Evolutionary conservation across 2,329 filamentous ascomycete species (phyloP).

Genomic region (Aspergillus sp.): DNA sequence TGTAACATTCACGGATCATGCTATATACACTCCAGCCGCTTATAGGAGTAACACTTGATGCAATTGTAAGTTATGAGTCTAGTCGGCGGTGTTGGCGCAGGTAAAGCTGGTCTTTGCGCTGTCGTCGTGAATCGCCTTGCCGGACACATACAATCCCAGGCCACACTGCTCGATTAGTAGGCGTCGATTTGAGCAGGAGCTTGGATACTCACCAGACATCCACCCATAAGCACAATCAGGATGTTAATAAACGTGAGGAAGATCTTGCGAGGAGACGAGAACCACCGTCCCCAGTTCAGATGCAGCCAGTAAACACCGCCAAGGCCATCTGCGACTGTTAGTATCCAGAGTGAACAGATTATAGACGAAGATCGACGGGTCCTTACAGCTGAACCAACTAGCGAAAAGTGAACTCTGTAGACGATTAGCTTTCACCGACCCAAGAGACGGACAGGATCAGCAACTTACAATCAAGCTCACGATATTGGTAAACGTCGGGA

Average conservation of each 20-base stretch:
- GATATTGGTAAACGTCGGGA: conserved; percentile 66
- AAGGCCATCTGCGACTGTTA: conserved; percentile 30
- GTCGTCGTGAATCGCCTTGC: conserved; percentile 33
- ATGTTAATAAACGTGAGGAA: conserved; percentile 45
- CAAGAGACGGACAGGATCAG: no score
- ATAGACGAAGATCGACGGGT: background rate
- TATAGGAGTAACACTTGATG: background rate
- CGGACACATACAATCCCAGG: conserved; percentile 37
- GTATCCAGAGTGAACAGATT: background rate
- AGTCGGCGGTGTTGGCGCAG: conserved; percentile 33
- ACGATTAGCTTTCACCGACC: conserved; percentile 7
- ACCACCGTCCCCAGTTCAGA: conserved; percentile 45
- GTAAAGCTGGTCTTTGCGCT: conserved; percentile 36
- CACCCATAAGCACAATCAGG: conserved; percentile 37
- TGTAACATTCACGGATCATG: background rate
- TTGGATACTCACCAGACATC: conserved; percentile 20
- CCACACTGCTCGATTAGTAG: conserved; percentile 23
- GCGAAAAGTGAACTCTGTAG: conserved; percentile 54
- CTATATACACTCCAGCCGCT: background rate
- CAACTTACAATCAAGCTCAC: conserved; percentile 54
- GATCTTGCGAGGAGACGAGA: conserved; percentile 44
- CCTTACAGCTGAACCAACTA: conserved; percentile 59
- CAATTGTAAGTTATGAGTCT: background rate
- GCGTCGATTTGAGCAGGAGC: background rate
- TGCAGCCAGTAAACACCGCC: conserved; percentile 48